Base-by-base conservation (phyloP, 2,329 filamentous ascomycete genomes). In the Nectriaceae sp. region DNA sequence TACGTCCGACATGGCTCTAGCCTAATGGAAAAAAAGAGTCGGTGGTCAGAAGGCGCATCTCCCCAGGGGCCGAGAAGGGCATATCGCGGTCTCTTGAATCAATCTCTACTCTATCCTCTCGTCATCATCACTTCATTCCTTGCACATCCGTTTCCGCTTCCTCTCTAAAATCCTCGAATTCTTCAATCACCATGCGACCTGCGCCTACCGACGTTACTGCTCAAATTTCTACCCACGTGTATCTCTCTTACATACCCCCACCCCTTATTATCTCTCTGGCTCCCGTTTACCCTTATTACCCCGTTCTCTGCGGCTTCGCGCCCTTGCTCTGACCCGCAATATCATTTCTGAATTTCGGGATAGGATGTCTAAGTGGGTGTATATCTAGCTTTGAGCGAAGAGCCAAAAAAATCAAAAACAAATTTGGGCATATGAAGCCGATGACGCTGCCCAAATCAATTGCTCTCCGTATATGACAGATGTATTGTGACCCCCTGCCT, bases 211-310 rank as follows among this genome's bases (percentile, higher is more conserved):
- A 53, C 54, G 54, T 57, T 49, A 54, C 55, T 54, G 48, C 54
- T 60, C 58, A 56, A 52, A 52, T 64, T 63, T 63, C 50, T 53
- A 50, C 49, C 47, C 54, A 54, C 49, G 52, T 58, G 48, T 53
- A 59, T 63, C 54, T 57, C 50, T 56, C 53, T 62, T 59, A 54
- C 60, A 64, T 55, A 64, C 61, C 54, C 59, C 44, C 50, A 51
- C 47, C 57, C 47, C 49, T 52, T 58, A 47, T 18, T 56, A 58
- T 41, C 47, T 40, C 45, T 42, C 39, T 44, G 53, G 52, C 54
- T 61, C 51, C n/a, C n/a, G 54, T 43, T 31, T 47, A 44, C 49
- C 46, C 52, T 49, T 46, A 50, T 48, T 52, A 53, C 45, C 40
- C 53, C 35, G 53, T 54, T 53, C 55, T 54, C 49, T 40, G 47